Conservation (phyloP, 495 filamentous ascomycete species). For the Penicillium desertorum region DNA sequence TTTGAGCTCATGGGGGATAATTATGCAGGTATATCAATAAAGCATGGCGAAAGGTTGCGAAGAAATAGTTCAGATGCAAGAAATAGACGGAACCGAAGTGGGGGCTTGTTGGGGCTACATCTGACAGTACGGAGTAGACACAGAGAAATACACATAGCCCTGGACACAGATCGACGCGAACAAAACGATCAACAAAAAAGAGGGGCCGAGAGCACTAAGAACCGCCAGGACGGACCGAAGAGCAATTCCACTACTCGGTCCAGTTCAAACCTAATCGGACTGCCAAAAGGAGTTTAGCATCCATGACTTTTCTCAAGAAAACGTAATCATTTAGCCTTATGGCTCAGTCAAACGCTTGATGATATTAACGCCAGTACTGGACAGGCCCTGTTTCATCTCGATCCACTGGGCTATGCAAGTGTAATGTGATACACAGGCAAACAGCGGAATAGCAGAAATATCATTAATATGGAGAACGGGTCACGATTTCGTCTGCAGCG, state of each 20-base stretch:
- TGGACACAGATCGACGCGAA: slow-evolving; percentile 17
- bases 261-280: slow-evolving; percentile 1
- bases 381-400: slow-evolving; percentile 4
- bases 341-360: slow-evolving; percentile 14
- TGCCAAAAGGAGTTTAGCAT: neutral
- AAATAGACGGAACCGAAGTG: slow-evolving; percentile 1
- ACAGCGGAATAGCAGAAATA: neutral
- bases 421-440: slow-evolving; percentile 13
- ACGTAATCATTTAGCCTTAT: slow-evolving; percentile 3
- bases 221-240: neutral
- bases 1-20: slow-evolving; percentile 8
- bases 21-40: slow-evolving; percentile 10
- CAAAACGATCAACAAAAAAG: slow-evolving; percentile 17
- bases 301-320: neutral
- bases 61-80: slow-evolving; percentile 8
- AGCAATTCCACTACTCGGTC: neutral
- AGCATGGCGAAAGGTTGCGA: slow-evolving; percentile 1
- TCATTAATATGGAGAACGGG: neutral
- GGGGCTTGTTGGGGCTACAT: slow-evolving; percentile 6
- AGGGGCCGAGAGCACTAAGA: neutral
- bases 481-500: neutral
- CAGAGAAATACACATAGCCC: neutral
- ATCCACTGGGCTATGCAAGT: slow-evolving; percentile 11
- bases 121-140: slow-evolving; percentile 10
- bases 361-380: neutral